A percentile compares a stretch with the other conserved stretches of the same genome.
phyloP scores from a whole-genome alignment of 345 rosid genomes.

The Erodium maritimum region DNA sequence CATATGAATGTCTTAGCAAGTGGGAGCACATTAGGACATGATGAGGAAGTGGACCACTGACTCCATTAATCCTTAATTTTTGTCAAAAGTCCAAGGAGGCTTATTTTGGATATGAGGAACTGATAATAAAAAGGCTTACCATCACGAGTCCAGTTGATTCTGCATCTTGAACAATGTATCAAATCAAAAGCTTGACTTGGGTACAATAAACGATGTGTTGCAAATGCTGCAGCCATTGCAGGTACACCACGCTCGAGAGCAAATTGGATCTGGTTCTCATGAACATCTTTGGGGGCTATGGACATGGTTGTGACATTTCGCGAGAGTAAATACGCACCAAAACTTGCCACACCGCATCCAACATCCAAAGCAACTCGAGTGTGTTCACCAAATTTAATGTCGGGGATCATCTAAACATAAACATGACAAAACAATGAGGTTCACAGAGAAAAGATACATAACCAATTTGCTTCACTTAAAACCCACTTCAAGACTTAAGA shows the following conservation, averaged over 20 bases:
- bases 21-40: too few species aligned
- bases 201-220: conserved; percentile 57
- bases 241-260: conserved; percentile 99
- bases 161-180: conserved; percentile 95
- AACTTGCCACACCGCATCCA: conserved; percentile 99
- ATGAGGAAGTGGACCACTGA: too few species aligned
- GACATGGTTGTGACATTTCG: conserved; percentile 74
- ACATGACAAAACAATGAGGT: background rate
- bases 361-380: conserved; percentile 71
- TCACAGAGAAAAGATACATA: background rate
- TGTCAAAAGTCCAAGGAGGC: background rate
- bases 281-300: conserved; percentile 95
- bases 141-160: conserved; percentile 98
- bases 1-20: too few species aligned
- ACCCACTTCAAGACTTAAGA: background rate
- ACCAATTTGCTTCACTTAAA: background rate
- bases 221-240: conserved; percentile 94
- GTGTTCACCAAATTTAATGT: conserved; percentile 60
- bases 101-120: background rate
- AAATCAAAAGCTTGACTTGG: conserved; percentile 98
- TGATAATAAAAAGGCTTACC: conserved; percentile 28
- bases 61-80: too few species aligned
- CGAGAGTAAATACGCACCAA: conserved; percentile 84
- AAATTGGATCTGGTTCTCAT: conserved; percentile 96
- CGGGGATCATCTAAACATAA: conserved; percentile 59